Evolutionary conservation across 2,329 filamentous ascomycete genomes (phyloP).

Genomic region (Decorospora gaudefroyi): DNA sequence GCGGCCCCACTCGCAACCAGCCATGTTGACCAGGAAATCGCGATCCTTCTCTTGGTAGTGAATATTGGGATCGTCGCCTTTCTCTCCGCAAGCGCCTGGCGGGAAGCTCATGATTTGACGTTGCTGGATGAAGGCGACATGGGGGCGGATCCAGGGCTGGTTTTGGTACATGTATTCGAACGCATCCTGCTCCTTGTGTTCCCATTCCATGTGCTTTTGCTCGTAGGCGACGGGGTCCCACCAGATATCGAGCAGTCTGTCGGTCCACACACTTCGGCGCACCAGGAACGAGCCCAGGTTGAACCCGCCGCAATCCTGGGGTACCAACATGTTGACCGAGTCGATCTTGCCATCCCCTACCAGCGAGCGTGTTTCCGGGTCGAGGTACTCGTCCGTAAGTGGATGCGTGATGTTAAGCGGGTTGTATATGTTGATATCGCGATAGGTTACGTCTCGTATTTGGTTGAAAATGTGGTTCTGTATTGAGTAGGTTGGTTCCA

Average conservation of each 20-base stretch:
- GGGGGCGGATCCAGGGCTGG: slow-evolving; percentile 89
- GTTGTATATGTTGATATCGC: slow-evolving; percentile 96
- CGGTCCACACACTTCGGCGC: slow-evolving; percentile 82
- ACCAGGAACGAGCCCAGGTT: slow-evolving; percentile 97
- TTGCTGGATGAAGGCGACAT: slow-evolving; percentile 87
- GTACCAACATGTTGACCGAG: slow-evolving; percentile 84
- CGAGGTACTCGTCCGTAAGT: slow-evolving; percentile 72
- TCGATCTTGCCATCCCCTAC: slow-evolving; percentile 75
- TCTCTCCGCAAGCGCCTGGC: slow-evolving; percentile 81
- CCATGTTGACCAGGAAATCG: slow-evolving; percentile 98
- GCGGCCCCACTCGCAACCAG: slow-evolving; percentile 92
- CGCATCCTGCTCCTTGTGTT: slow-evolving; percentile 97
- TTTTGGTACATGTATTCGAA: slow-evolving; percentile 88
- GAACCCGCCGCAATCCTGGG: slow-evolving; percentile 94
- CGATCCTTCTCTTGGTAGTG: slow-evolving; percentile 86
- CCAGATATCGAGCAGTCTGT: slow-evolving; percentile 91
- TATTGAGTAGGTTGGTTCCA: slow-evolving; percentile 91
- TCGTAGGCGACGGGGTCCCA: slow-evolving; percentile 98
- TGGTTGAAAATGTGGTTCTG: slow-evolving; percentile 88
- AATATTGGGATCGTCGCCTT: slow-evolving; percentile 72
- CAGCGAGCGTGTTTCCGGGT: slow-evolving; percentile 70
- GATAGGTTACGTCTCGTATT: slow-evolving; percentile 75
- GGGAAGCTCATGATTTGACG: slow-evolving; percentile 95
- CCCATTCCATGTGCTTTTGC: slow-evolving; percentile 98
- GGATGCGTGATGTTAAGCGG: slow-evolving; percentile 92